Base-by-base conservation (phyloP, 1,139 yeast genomes). In the Candida gigantensis region DNA sequence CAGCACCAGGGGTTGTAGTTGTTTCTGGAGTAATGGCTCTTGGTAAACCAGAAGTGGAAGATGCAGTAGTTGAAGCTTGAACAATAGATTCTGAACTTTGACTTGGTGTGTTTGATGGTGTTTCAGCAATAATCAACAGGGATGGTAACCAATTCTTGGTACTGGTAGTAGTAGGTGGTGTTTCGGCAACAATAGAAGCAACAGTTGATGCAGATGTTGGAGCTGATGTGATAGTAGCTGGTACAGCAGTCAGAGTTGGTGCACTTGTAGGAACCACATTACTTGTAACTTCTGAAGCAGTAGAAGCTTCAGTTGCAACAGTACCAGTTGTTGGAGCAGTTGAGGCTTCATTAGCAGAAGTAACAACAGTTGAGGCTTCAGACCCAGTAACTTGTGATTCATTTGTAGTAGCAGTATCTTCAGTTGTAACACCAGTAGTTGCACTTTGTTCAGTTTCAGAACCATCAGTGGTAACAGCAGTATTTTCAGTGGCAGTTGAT, bases 21-120 rank as follows among this genome's bases (percentile, higher is more conserved):
- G 67, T 59, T 6, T 71, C 72, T 8, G 81, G 80, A 2, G 83
- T 73, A 47, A 84, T 82, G 2, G 85, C 89, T 53, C 74, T 76
- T 36, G 92, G 92, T 49, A 83, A 66, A 6, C 81, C 74, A 4
- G 82, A 65, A 2, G 82, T 68, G 35, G 57, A 58, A 8, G 64
- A 47, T n/a, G 69, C 55, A 14, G 58, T 50, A 8, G 56, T 52
- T 15, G 67, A 56, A 10, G 62, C 51, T 25, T 39, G 39, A 8
- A 65, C 62, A 27, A 52, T 51, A 26, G 66, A 57, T 11, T 67
- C 55, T 17, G 63, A 46, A 5, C 45, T 36, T 28, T 39, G 28
- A 18, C 44, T 18, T 24, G 39, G 31, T 24, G 52, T 31, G 14
- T 56, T 52, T 4, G 65, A 43, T 3, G 52, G 55, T 4, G 69